Base-by-base conservation (phyloP, 495 filamentous ascomycete genomes). In the Penicillium parvum region DNA sequence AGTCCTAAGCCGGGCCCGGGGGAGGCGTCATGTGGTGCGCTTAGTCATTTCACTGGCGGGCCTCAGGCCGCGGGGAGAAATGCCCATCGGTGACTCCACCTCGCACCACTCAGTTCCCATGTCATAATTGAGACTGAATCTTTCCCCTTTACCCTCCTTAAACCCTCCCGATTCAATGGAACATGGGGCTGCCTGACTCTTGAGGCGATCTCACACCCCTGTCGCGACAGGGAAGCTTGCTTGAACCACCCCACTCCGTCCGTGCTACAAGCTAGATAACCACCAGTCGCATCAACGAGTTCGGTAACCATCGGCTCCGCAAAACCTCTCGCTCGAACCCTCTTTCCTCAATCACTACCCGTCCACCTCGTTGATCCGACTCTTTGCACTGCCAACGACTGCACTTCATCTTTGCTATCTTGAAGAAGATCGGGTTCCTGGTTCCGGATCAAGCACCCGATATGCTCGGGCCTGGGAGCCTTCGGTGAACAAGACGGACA, bases 401-500 rank as follows among this genome's bases (percentile, higher is more conserved):
- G 26, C 18, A 29, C 28, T 37, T 40, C 21, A 30, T 19, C 40
- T 45, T 37, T 45, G 47, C 39, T 9, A 37, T 49, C 45, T 43
- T n/a, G n/a, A n/a, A n/a, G n/a, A 32, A 52, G 47, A 39, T 39
- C 58, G 39, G 47, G 38, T 49, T 49, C 53, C 55, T 69, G 61
- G 62, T 58, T 68, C 68, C 66, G 66, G 69, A 62, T 63, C 63
- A 63, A 64, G 64, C 65, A 67, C 52, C 45, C 69, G 66, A 62
- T 65, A 72, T 73, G 70, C 66, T 72, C 61, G 68, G 53, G 52
- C 68, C 63, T 64, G 61, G 62, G 68, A 64, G 50, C 64, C 62
- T 60, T 69, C 65, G 65, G 67, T 63, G 63, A 62, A 52, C 47
- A 55, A 55, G 47, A 69, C 65, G 63, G 65, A 66, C 50, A 60